phyloP scores from a whole-genome alignment of 1,139 yeast species.

The Groenewaldozyma auringiensis region DNA sequence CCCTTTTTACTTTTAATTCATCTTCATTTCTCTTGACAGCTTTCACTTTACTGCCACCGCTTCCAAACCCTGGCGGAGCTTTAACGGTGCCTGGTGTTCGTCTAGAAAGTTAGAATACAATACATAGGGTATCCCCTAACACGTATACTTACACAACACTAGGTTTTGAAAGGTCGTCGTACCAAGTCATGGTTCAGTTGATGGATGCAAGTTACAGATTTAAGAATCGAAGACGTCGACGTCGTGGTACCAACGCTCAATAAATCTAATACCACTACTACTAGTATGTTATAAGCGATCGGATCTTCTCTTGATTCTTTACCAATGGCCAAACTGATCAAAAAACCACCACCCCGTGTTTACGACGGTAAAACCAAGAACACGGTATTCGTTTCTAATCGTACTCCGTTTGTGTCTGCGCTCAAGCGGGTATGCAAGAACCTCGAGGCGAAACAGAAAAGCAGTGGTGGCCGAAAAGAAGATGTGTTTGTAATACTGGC shows the following conservation, averaged over 20 bases:
- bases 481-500: slow-evolving; percentile 21
- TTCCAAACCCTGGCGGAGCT: neutral
- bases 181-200: slow-evolving; percentile 25
- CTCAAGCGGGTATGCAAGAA: slow-evolving; percentile 21
- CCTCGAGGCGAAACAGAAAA: neutral
- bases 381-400: slow-evolving; percentile 20
- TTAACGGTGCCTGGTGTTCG: neutral
- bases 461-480: neutral
- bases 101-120: neutral
- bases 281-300: too few relatives aligned
- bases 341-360: slow-evolving; percentile 15
- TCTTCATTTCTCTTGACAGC: slow-evolving; percentile 16
- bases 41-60: neutral
- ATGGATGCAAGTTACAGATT: neutral
- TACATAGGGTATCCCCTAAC: too few relatives aligned
- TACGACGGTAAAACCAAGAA: slow-evolving; percentile 8
- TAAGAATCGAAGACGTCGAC: too few relatives aligned
- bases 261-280: too few relatives aligned
- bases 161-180: slow-evolving; percentile 21
- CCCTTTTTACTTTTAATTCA: slow-evolving; percentile 40
- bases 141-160: slow-evolving; percentile 15
- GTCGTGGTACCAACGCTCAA: too few relatives aligned
- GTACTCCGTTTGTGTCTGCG: slow-evolving; percentile 29
- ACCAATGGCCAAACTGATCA: slow-evolving; percentile 6
- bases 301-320: neutral